phyloP scores from a whole-genome alignment of 148 eudicot genomes.

The Rhododendron henanense region DNA sequence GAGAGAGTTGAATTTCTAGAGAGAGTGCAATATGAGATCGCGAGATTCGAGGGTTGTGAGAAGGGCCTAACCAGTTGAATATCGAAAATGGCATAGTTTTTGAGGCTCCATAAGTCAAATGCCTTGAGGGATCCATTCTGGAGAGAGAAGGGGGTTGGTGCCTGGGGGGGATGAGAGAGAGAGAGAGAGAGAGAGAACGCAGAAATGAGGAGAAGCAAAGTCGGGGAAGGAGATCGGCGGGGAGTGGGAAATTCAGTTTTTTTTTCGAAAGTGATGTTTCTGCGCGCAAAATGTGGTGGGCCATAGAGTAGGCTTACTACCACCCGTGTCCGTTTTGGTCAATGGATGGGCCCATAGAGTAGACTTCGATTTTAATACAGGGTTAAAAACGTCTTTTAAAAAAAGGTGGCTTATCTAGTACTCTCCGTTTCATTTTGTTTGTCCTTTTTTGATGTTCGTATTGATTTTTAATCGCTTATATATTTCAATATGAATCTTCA shows the following conservation, averaged over 20 bases:
- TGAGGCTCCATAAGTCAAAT: slow-evolving; percentile 15
- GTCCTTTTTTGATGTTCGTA: too few species aligned
- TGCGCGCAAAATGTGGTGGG: slow-evolving; percentile 17
- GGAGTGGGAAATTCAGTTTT: not conserved
- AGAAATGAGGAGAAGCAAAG: not conserved
- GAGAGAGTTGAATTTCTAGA: not conserved
- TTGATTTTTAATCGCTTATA: too few species aligned
- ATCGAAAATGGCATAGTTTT: not conserved
- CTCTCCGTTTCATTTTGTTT: too few species aligned
- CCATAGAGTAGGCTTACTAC: not conserved
- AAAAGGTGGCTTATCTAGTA: too few species aligned
- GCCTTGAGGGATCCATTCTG: slow-evolving; percentile 12
- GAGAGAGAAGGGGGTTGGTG: not conserved
- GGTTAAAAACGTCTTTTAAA: too few species aligned
- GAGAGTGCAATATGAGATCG: not conserved
- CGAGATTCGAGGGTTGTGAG: slow-evolving; percentile 10
- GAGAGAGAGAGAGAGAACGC: not conserved
- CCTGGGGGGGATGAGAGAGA: not conserved
- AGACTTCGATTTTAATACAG: too few species aligned
- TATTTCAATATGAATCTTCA: too few species aligned
- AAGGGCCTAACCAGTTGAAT: slow-evolving; percentile 7
- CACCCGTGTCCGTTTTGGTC: not conserved
- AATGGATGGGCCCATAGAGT: too few species aligned
- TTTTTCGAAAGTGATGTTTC: not conserved
- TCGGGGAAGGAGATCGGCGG: not conserved